These are phyloP conservation scores for Bipolaris gigantea DNA, from an alignment of 2,329 filamentous ascomycete species.

Conservation along the genomic window DNA sequence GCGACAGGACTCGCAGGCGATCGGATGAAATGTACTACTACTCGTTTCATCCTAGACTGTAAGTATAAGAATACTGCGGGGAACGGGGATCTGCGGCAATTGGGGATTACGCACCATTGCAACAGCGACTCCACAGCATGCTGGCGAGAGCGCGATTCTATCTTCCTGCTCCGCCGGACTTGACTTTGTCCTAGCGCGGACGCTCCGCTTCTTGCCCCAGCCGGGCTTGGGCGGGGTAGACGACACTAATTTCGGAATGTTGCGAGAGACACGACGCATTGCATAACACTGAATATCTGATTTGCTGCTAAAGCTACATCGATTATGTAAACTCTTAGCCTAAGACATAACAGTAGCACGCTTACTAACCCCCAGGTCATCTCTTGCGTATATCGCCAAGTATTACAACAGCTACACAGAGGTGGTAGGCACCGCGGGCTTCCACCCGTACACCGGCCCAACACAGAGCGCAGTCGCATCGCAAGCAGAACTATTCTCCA, in stretches of 20 bases:
- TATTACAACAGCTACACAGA: no score
- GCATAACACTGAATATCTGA: neutral
- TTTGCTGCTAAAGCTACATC: neutral
- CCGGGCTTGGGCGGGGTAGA: neutral
- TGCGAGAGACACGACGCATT: neutral
- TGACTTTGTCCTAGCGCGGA: conserved; percentile 26
- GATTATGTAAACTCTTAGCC: neutral
- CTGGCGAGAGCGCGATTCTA: conserved; percentile 13
- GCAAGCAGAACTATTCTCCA: no score
- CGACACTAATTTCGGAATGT: neutral
- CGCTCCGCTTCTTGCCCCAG: neutral
- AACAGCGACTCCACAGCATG: conserved; percentile 1
- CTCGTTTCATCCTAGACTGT: conserved; percentile 3
- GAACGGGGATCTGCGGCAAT: conserved; percentile 4
- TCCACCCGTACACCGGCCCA: no score
- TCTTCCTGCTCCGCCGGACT: conserved; percentile 22
- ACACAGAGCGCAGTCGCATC: no score
- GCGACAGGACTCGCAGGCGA: conserved; percentile 30
- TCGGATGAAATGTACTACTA: conserved; percentile 18
- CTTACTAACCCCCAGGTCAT: no score
- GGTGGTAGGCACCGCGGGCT: no score
- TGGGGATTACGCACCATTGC: conserved; percentile 15
- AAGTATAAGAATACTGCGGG: conserved; percentile 5
- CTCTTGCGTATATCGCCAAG: no score
- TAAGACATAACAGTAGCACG: no score